phyloP scores from a whole-genome alignment of 140 eudicot species.

The Bidens hawaiensis region DNA sequence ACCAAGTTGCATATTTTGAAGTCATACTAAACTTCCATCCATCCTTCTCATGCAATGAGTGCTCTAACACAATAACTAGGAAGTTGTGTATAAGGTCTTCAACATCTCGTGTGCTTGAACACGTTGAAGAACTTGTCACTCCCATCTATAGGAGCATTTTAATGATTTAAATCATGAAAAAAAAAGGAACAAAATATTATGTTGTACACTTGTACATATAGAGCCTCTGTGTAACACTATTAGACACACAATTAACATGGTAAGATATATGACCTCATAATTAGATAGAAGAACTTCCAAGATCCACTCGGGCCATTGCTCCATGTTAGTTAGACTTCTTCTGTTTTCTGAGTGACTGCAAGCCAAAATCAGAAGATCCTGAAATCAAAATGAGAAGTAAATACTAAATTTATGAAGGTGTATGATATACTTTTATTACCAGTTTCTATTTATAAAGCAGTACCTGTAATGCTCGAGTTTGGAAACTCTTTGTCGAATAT shows the following conservation, averaged over 20 bases:
- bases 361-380: slow-evolving; percentile 99
- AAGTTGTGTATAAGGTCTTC: slow-evolving; percentile 88
- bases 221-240: not conserved
- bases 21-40: slow-evolving; percentile 72
- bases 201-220: not conserved
- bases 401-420: slow-evolving; percentile 20
- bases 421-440: slow-evolving; percentile 3
- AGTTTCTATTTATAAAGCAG: not conserved
- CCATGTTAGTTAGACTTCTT: slow-evolving; percentile 72
- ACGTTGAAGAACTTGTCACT: slow-evolving; percentile 28
- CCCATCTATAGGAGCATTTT: slow-evolving; percentile 42
- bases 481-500: slow-evolving; percentile 55
- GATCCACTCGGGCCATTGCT: slow-evolving; percentile 99
- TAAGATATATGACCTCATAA: slow-evolving; percentile 58
- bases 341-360: slow-evolving; percentile 91
- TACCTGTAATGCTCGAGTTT: slow-evolving; percentile 91
- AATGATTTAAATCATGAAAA: slow-evolving; percentile 9
- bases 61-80: slow-evolving; percentile 69
- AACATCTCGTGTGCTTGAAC: slow-evolving; percentile 55
- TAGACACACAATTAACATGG: not conserved
- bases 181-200: not conserved
- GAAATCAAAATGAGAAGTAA: slow-evolving; percentile 46
- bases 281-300: slow-evolving; percentile 90
- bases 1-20: slow-evolving; percentile 8
- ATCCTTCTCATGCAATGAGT: slow-evolving; percentile 89